Percentiles rank a stretch among this genome's conserved stretches.
These are phyloP conservation scores for Bocquillonia castaneifolia DNA, from an alignment of 441 rosid genomes.

Conservation along the genomic window DNA sequence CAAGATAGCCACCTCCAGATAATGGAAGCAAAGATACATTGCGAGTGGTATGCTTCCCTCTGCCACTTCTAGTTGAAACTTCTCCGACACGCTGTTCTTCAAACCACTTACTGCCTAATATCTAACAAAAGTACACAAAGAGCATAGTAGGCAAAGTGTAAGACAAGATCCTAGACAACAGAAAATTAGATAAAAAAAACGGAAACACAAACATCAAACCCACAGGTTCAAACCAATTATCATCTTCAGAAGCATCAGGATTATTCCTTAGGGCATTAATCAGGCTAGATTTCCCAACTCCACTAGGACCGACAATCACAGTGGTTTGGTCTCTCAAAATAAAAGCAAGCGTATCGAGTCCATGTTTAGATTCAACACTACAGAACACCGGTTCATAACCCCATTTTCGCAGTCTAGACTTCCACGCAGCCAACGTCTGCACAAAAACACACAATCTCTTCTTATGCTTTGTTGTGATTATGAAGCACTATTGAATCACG, in stretches of 20 bases:
- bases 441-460: conserved; percentile 7
- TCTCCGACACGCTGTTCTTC: conserved; percentile 84
- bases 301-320: conserved; percentile 92
- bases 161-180: neutral
- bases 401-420: conserved; percentile 57
- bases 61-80: conserved; percentile 77
- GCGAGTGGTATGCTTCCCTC: conserved; percentile 89
- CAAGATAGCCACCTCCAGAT: conserved; percentile 75
- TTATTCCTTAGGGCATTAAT: conserved; percentile 69
- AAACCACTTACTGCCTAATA: conserved; percentile 69
- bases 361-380: conserved; percentile 61
- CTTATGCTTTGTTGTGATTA: no score
- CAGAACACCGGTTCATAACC: conserved; percentile 78
- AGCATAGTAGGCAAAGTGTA: neutral
- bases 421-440: conserved; percentile 63
- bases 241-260: conserved; percentile 36
- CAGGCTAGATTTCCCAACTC: conserved; percentile 92
- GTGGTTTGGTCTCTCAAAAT: conserved; percentile 64
- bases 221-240: conserved; percentile 70
- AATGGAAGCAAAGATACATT: conserved; percentile 78
- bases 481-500: no score
- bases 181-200: neutral
- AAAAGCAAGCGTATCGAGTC: conserved; percentile 59
- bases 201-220: conserved; percentile 25
- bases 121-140: conserved; percentile 29